Evolutionary conservation across 305 asterid species (phyloP), one percentile per base, ranked within the genome.

Genomic region (Solanum hybrid): DNA sequence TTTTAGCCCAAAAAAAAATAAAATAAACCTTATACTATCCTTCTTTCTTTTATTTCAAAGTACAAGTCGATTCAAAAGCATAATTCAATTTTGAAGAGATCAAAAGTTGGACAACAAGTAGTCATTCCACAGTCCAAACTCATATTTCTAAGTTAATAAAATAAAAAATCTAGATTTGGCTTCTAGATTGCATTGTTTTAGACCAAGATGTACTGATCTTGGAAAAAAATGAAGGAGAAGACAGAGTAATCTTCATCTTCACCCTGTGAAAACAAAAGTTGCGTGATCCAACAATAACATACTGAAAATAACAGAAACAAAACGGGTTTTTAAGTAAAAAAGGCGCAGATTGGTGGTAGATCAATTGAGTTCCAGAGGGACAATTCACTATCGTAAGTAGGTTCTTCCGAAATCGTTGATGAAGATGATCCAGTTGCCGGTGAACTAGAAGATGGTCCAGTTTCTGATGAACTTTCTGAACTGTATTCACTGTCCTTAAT

Each of bases 361-460:
- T 96, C 97, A 72, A 95, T 94, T 29, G 97, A 93, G 91, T 86
- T 96, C 98, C 98, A 96, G 4, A 96, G 86, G 10, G 91, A 91
- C 19, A 91, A 86, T 90, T 95, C 98, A 78, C 91, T 93, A 32
- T 94, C 98, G 22, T 29, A 80, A 69, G 45, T 42, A 3, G 38
- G 31, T 60, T 85, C 87, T 76, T 11, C 22, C 8, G 85, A 36
- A 22, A 37, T 78, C 1, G 22, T 37, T 1, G 84, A 78, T 10
- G 89, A 78, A 32, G 90, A 85, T 13, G 85, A 26, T 42, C 82
- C 71, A 45, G 69, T 79, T 64, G 85, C 88, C 3, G 7, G n/a
- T 80, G 86, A 78, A 10, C 32, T n/a, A 24, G 88, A 69, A 31
- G 91, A 85, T 13, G 73, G 29, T 42, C 82, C 80, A 27, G 69